Base-by-base conservation (phyloP, 176 grass and related monocot genomes). In the Elymus sibiricus region DNA sequence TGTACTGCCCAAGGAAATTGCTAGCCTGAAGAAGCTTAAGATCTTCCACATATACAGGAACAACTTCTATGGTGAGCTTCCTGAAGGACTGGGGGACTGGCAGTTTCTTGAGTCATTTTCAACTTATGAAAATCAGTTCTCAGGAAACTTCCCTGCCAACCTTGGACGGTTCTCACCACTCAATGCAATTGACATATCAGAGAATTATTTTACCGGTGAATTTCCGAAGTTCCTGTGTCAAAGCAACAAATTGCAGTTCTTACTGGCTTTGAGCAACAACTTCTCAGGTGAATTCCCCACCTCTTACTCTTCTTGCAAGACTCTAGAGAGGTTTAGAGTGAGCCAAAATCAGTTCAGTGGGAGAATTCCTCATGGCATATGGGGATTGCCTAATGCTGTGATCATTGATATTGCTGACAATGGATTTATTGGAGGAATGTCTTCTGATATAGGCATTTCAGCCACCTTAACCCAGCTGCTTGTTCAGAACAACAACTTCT, bases 401-500 rank as follows among this genome's bases (percentile, higher is more conserved):
- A 96, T 99, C 26, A 96, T 99, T 86, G 94, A 99, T 82, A 85
- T 99, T 19, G 88, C 92, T 8, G 77, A 96, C 81, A 99, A 99
- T 65, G 64, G 55, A 58, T 96, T 99, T 87, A 15, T 32, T 44
- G 94, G 97, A 38, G 59, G 65, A 7, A 91, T 99, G 86, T 91
- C 90, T 91, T 91, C 92, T 78, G 85, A 96, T 51, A 91, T 99
- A 91, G 79, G 69, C 21, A 59, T 91, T 91, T 94, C 97, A 67
- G 70, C 22, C 32, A 90, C 77, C 66, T 76, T 99, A 61, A 99
- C 84, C 77, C 94, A 94, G 87, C 82, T 99, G 22, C 95, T 92
- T 88, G 72, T 99, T 87, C 97, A 99, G 11, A 94, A 99, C 68
- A 99, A 99, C 22, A 64, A 80, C 37, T 95, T 99, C 49, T 91